These are phyloP conservation scores for Ehretia macrophylla DNA, from an alignment of 257 asterid species.

Conservation along the genomic window DNA sequence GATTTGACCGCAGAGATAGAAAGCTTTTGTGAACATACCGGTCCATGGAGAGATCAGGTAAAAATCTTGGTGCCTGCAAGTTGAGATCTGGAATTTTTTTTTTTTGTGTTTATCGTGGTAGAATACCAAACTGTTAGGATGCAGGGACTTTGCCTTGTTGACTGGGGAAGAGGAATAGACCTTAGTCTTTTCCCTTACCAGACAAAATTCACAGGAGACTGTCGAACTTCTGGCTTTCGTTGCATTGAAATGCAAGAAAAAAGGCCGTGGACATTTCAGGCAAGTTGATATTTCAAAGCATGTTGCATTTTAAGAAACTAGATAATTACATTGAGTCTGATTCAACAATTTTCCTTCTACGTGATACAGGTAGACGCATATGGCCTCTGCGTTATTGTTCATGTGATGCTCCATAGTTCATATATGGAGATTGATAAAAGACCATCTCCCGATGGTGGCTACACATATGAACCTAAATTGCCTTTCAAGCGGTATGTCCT, in stretches of 20 bases:
- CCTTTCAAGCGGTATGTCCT: constrained; percentile 59
- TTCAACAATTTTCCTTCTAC: constrained; percentile 2
- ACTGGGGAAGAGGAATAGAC: constrained; percentile 98
- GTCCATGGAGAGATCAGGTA: constrained; percentile 92
- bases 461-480: constrained; percentile 62
- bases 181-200: constrained; percentile 55
- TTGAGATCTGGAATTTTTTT: neutral
- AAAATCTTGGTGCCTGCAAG: constrained; percentile 9
- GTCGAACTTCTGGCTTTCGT: constrained; percentile 93
- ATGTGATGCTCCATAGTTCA: constrained; percentile 77
- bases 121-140: constrained; percentile 14
- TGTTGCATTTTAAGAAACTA: neutral
- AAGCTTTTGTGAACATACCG: constrained; percentile 43
- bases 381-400: constrained; percentile 81
- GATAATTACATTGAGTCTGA: constrained; percentile 9
- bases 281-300: constrained; percentile 2
- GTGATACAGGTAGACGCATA: constrained; percentile 66
- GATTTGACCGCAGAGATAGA: constrained; percentile 54
- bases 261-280: constrained; percentile 94
- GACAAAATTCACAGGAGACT: constrained; percentile 73
- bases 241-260: constrained; percentile 92
- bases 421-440: constrained; percentile 77
- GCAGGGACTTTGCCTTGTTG: constrained; percentile 96
- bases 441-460: constrained; percentile 44
- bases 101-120: constrained; percentile 7